These are phyloP conservation scores for Lactuca saligna DNA, from an alignment of 129 eudicot genomes.

Conservation along the genomic window DNA sequence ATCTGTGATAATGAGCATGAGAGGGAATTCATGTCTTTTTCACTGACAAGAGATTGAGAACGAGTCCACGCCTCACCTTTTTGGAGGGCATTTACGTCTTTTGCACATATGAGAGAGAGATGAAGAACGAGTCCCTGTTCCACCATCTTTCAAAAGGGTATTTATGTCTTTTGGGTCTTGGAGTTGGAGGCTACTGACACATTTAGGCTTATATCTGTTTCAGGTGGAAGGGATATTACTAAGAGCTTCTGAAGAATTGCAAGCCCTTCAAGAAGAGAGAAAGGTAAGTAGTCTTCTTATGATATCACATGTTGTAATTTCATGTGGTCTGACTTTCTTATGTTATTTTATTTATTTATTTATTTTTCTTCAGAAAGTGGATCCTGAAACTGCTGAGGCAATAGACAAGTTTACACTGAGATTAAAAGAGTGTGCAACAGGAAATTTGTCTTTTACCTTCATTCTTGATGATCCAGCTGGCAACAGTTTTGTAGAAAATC, in stretches of 20 bases:
- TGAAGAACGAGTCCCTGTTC: too few relatives aligned
- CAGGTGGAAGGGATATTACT: conserved; percentile 85
- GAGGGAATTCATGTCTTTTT: too few relatives aligned
- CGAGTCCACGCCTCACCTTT: too few relatives aligned
- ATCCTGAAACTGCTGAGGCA: conserved; percentile 66
- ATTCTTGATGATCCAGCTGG: conserved; percentile 79
- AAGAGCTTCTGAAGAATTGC: conserved; percentile 73
- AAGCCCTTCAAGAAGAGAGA: conserved; percentile 83
- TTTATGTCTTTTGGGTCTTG: neutral
- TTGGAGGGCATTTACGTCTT: too few relatives aligned
- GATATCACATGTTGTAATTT: neutral
- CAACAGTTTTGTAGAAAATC: conserved; percentile 73
- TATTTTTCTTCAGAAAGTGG: conserved; percentile 57
- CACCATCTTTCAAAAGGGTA: neutral
- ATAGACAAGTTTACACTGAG: conserved; percentile 55
- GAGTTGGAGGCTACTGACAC: neutral
- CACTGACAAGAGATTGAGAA: too few relatives aligned
- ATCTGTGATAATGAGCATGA: too few relatives aligned
- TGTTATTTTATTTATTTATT: neutral
- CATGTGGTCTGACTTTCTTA: conserved; percentile 3
- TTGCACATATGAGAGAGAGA: too few relatives aligned
- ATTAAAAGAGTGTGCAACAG: conserved; percentile 61
- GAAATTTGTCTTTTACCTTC: conserved; percentile 48
- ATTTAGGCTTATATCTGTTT: neutral
- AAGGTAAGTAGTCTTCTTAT: conserved; percentile 41